phyloP scores from a whole-genome alignment of 2,329 filamentous ascomycete genomes.

The Venturia effusa region DNA sequence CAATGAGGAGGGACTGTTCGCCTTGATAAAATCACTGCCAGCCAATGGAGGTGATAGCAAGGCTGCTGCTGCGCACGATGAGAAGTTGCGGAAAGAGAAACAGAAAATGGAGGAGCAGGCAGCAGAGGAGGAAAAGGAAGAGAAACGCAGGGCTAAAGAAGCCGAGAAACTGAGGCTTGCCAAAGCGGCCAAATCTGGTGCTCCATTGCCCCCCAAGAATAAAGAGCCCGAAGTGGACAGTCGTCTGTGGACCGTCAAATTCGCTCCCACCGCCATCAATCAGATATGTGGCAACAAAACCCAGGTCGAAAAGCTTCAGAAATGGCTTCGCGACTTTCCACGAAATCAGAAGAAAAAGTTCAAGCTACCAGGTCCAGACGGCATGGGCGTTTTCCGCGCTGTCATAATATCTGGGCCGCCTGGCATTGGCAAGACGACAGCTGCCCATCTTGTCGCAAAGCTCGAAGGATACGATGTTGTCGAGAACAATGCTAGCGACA shows the following conservation, averaged over 20 bases:
- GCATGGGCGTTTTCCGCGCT: constrained; percentile 71
- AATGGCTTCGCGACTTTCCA: constrained; percentile 75
- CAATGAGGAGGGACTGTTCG: constrained; percentile 83
- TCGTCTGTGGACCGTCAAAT: constrained; percentile 80
- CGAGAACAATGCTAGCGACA: constrained; percentile 92
- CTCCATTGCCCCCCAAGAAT: constrained; percentile 22
- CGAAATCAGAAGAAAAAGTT: constrained; percentile 72
- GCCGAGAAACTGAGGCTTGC: constrained; percentile 39
- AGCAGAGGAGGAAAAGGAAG: constrained; percentile 75
- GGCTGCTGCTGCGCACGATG: constrained; percentile 72
- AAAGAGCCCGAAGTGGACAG: background rate
- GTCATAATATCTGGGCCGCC: constrained; percentile 92
- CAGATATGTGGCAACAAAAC: constrained; percentile 95
- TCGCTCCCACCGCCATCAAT: constrained; percentile 71
- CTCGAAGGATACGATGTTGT: constrained; percentile 88
- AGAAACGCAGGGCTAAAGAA: constrained; percentile 36
- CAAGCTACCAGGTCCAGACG: constrained; percentile 72
- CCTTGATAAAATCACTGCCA: constrained; percentile 69
- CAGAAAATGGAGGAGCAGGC: constrained; percentile 72
- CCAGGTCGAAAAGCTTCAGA: constrained; percentile 79
- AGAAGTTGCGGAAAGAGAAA: constrained; percentile 77
- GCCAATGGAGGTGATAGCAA: constrained; percentile 80
- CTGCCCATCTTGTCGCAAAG: constrained; percentile 86
- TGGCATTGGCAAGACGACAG: constrained; percentile 94
- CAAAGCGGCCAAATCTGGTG: constrained; percentile 35